Evolutionary conservation across 768 basidiomycete genomes (phyloP).

Genomic region (Russula olivacea): DNA sequence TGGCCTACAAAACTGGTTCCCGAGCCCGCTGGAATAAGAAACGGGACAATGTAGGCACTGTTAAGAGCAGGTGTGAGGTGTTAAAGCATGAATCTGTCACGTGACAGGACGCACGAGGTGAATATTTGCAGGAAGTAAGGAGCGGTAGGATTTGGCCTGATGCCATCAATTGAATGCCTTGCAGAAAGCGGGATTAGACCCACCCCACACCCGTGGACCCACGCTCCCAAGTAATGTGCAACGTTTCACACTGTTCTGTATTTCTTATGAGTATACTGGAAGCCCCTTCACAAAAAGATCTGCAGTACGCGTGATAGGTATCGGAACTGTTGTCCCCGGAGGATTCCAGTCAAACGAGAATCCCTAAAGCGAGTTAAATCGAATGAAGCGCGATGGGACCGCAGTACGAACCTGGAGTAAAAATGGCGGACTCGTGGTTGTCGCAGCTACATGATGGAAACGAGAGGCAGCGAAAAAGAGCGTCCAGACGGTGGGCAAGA

Average conservation of each 20-base stretch:
- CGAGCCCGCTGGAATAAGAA: constrained; percentile 45
- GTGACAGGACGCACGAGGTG: constrained; percentile 44
- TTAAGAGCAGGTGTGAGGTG: neutral
- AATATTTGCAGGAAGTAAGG: constrained; percentile 59
- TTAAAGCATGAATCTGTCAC: neutral
- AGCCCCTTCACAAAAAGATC: neutral
- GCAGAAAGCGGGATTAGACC: neutral
- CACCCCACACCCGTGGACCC: constrained; percentile 29
- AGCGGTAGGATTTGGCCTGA: constrained; percentile 45
- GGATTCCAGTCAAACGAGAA: constrained; percentile 34
- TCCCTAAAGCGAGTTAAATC: constrained; percentile 21
- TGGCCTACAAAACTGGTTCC: constrained; percentile 44
- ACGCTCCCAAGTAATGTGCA: constrained; percentile 31
- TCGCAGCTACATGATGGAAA: neutral
- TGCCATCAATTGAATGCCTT: neutral
- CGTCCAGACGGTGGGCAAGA: neutral
- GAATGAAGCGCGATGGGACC: neutral
- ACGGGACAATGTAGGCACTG: constrained; percentile 47
- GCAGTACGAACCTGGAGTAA: constrained; percentile 10
- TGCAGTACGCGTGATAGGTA: constrained; percentile 30
- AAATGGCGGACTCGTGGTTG: neutral
- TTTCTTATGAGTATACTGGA: neutral
- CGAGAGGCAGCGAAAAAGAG: neutral
- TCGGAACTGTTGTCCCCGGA: constrained; percentile 29
- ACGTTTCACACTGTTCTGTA: constrained; percentile 33